These are phyloP conservation scores for Solanum pimpinellifolium DNA, from an alignment of 257 asterid species.

Conservation along the genomic window DNA sequence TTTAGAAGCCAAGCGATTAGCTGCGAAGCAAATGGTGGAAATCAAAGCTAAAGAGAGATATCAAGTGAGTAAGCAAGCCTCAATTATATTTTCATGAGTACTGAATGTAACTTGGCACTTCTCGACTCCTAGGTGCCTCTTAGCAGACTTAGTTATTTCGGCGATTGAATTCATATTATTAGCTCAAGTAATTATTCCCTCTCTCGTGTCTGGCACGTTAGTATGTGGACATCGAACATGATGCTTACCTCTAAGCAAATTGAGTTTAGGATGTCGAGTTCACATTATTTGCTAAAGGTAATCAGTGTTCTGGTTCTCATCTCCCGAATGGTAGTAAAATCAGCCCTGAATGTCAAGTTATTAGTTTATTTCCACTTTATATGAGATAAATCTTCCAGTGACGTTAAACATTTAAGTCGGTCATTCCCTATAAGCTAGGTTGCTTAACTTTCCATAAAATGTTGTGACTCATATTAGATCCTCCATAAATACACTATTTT, in stretches of 20 bases:
- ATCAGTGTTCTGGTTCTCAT: neutral
- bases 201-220: neutral
- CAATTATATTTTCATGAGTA: neutral
- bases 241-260: neutral
- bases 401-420: neutral
- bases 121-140: neutral
- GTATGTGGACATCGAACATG: neutral
- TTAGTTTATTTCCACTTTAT: neutral
- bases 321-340: neutral
- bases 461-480: neutral
- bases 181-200: neutral
- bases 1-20: slow-evolving; percentile 87
- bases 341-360: neutral
- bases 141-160: neutral
- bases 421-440: neutral
- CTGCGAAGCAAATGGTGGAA: slow-evolving; percentile 80
- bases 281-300: neutral
- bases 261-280: neutral
- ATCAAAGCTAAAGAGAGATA: slow-evolving; percentile 63
- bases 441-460: neutral
- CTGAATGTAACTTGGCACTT: neutral
- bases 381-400: neutral
- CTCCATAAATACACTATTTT: neutral
- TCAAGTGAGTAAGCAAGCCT: slow-evolving; percentile 30
- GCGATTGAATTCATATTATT: neutral